Percentiles rank a stretch among this genome's conserved stretches.
Evolutionary conservation across 2,329 filamentous ascomycete genomes (phyloP).

Genomic region (Orbilia oligospora): DNA sequence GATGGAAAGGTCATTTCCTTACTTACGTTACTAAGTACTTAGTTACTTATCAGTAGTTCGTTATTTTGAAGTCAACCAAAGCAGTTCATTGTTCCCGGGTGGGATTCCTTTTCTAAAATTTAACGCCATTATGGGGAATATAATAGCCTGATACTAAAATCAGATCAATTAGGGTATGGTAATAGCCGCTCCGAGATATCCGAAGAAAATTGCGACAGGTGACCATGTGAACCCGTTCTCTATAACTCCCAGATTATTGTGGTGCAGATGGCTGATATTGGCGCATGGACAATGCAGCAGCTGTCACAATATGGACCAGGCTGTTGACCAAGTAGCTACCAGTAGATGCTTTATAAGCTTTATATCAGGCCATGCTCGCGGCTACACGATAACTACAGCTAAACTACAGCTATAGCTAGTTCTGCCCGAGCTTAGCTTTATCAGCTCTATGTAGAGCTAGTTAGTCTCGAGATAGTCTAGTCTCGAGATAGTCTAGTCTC

Average conservation of each 20-base stretch:
- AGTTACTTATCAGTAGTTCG: neutral
- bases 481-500: neutral
- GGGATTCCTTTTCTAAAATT: no score
- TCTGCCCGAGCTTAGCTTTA: neutral
- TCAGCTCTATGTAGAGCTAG: no score
- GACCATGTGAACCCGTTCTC: constrained; percentile 7
- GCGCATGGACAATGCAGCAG: constrained; percentile 5
- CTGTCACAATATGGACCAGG: constrained; percentile 10
- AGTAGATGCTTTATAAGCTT: neutral
- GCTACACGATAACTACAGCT: no score
- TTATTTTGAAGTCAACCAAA: neutral
- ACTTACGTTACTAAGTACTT: neutral
- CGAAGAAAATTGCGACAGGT: constrained; percentile 4
- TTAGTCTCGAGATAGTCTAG: neutral
- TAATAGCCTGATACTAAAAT: neutral
- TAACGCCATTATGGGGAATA: constrained; percentile 24
- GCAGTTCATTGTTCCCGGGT: neutral
- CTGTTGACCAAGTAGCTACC: neutral
- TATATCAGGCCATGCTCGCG: constrained; percentile 14
- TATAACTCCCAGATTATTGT: no score
- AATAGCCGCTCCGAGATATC: constrained; percentile 7
- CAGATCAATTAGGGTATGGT: neutral
- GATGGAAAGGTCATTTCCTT: constrained; percentile 7
- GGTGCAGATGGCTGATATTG: constrained; percentile 6
- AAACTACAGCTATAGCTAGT: no score